These are phyloP conservation scores for Diplocarpon rosae DNA, from an alignment of 2,329 filamentous ascomycete genomes.

Conservation along the genomic window DNA sequence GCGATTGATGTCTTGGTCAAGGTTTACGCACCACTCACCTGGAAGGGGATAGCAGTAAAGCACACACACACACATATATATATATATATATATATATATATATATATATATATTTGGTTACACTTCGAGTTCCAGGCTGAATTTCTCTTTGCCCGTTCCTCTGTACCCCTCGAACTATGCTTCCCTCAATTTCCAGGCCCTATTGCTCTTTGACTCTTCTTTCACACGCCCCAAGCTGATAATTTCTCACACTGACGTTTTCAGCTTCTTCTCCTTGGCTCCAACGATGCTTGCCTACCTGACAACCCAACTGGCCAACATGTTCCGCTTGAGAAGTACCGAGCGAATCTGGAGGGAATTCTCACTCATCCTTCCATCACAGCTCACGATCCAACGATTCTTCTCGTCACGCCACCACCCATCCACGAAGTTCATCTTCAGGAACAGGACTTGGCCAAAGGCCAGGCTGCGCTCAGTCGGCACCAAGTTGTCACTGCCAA, in stretches of 20 bases:
- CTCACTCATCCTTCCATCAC: constrained; percentile 58
- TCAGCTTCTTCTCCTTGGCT: constrained; percentile 61
- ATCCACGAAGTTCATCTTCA: constrained; percentile 46
- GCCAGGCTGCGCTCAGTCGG: constrained; percentile 34
- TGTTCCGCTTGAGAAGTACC: constrained; percentile 65
- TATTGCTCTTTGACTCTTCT: too few relatives aligned
- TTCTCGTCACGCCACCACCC: constrained; percentile 75
- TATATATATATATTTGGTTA: too few relatives aligned
- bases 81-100: too few relatives aligned
- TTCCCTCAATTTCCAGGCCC: too few relatives aligned
- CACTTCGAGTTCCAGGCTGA: too few relatives aligned
- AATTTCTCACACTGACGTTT: not conserved
- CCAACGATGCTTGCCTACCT: constrained; percentile 74
- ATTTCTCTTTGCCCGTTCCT: too few relatives aligned
- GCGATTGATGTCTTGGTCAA: too few relatives aligned
- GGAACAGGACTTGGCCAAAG: constrained; percentile 25
- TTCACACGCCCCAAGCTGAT: not conserved
- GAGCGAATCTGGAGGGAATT: constrained; percentile 59
- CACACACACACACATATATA: too few relatives aligned
- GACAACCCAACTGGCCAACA: constrained; percentile 56
- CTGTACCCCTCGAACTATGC: too few relatives aligned
- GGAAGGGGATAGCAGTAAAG: too few relatives aligned
- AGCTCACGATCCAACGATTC: constrained; percentile 60
- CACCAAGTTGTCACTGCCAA: constrained; percentile 49
- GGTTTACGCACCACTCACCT: too few relatives aligned